Percentiles rank a stretch among this genome's conserved stretches.
Conservation (phyloP, 306 rosid species). For the Medicago ruthenica region DNA sequence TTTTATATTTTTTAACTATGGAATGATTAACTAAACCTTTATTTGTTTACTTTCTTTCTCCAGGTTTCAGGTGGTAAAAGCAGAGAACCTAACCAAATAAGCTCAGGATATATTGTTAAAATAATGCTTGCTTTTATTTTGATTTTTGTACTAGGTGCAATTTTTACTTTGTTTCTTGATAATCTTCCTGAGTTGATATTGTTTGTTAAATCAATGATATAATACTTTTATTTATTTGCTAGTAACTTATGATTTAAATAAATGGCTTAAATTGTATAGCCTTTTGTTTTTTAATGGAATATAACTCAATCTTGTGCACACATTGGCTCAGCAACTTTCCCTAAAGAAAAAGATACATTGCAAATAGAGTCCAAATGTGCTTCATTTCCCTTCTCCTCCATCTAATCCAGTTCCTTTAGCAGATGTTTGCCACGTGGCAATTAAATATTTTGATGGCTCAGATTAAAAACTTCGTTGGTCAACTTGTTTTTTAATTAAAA, state of each 20-base stretch:
- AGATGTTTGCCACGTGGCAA: too few species aligned
- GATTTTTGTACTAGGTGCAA: conserved; percentile 67
- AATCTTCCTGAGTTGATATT: conserved; percentile 65
- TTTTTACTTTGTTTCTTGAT: conserved; percentile 72
- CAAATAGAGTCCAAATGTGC: too few species aligned
- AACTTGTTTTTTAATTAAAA: too few species aligned
- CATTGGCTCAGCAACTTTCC: neutral
- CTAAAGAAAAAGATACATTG: neutral
- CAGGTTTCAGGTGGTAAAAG: conserved; percentile 47
- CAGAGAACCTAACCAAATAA: conserved; percentile 49
- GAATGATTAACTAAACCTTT: neutral
- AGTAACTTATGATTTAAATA: conserved; percentile 22
- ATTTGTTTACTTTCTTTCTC: conserved; percentile 41
- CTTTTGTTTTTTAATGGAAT: neutral
- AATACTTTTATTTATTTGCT: conserved; percentile 15
- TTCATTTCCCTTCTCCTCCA: too few species aligned
- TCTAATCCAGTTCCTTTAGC: too few species aligned
- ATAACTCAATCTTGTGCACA: neutral
- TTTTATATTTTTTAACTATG: conserved; percentile 2
- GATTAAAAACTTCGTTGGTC: too few species aligned
- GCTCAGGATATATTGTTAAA: conserved; percentile 57
- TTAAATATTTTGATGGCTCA: too few species aligned
- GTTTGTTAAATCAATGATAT: conserved; percentile 45
- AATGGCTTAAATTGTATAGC: neutral
- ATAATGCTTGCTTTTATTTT: conserved; percentile 62